Evolutionary conservation across 106 monocot species (phyloP).

Genomic region (Posidonia australis): DNA sequence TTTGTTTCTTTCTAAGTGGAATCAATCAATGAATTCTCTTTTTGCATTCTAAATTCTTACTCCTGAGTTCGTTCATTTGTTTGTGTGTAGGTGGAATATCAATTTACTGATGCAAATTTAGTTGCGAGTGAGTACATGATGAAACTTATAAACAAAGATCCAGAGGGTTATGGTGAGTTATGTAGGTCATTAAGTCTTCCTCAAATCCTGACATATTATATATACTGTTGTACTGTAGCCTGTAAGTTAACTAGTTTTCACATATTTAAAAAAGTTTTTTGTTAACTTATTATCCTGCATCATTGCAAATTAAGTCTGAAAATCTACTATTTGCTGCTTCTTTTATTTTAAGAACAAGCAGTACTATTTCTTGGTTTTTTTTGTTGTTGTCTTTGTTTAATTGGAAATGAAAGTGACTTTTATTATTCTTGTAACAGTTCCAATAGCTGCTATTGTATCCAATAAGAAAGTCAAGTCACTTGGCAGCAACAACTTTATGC

Average conservation of each 20-base stretch:
- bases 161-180: slow-evolving; percentile 57
- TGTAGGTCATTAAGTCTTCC: background rate
- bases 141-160: slow-evolving; percentile 79
- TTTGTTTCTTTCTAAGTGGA: too few species aligned
- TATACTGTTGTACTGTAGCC: too few species aligned
- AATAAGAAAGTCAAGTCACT: slow-evolving; percentile 72
- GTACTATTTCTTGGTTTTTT: background rate
- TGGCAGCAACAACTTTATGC: slow-evolving; percentile 33
- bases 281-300: too few species aligned
- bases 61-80: background rate
- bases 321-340: too few species aligned
- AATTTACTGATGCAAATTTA: slow-evolving; percentile 68
- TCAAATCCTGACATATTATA: too few species aligned
- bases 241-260: too few species aligned
- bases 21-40: too few species aligned
- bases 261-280: too few species aligned
- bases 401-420: background rate
- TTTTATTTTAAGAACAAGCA: too few species aligned
- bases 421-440: slow-evolving; percentile 34
- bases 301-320: too few species aligned
- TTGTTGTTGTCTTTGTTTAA: background rate
- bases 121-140: slow-evolving; percentile 53
- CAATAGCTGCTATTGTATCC: slow-evolving; percentile 58
- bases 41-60: background rate
- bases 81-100: slow-evolving; percentile 54